A percentile compares a stretch with the other conserved stretches of the same genome.
Evolutionary conservation across 805 yeast species (phyloP).

Genomic region (Starmera pachycereana): DNA sequence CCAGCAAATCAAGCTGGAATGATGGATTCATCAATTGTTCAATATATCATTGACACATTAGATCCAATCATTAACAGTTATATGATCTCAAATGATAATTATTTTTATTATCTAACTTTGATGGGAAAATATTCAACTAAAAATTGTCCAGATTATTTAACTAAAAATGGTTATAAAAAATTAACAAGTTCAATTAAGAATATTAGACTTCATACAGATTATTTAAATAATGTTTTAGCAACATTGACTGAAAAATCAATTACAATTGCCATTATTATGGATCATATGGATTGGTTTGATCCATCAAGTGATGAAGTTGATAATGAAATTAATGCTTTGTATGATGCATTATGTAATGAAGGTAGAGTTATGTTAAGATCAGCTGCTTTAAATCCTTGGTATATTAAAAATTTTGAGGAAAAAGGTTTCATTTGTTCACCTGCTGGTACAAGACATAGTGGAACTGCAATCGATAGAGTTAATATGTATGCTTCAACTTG

Average conservation of each 20-base stretch:
- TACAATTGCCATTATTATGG: slow-evolving; percentile 77
- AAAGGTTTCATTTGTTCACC: slow-evolving; percentile 60
- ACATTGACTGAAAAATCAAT: slow-evolving; percentile 52
- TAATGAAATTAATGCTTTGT: slow-evolving; percentile 55
- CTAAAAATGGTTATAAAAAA: slow-evolving; percentile 40
- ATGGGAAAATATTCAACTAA: slow-evolving; percentile 46
- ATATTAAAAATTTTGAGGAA: slow-evolving; percentile 54
- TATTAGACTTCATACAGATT: slow-evolving; percentile 72
- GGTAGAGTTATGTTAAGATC: slow-evolving; percentile 74
- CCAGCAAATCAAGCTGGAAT: slow-evolving; percentile 76
- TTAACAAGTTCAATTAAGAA: slow-evolving; percentile 47
- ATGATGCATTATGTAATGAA: slow-evolving; percentile 48
- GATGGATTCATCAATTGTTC: slow-evolving; percentile 64
- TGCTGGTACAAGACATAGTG: slow-evolving; percentile 56
- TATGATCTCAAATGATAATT: slow-evolving; percentile 59
- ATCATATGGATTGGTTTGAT: slow-evolving; percentile 89
- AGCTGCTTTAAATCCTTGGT: slow-evolving; percentile 71
- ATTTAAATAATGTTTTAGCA: slow-evolving; percentile 62
- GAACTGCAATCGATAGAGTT: slow-evolving; percentile 63
- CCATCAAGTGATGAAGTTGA: slow-evolving; percentile 53
- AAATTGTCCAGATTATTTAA: slow-evolving; percentile 73
- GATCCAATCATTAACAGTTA: slow-evolving; percentile 64
- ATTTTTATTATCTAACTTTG: slow-evolving; percentile 64
- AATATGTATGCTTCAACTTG: slow-evolving; percentile 88
- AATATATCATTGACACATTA: slow-evolving; percentile 66